A percentile compares a stretch with the other conserved stretches of the same genome.
Evolutionary conservation across 148 eudicot genomes (phyloP).

Genomic region (Bassia scoparia): DNA sequence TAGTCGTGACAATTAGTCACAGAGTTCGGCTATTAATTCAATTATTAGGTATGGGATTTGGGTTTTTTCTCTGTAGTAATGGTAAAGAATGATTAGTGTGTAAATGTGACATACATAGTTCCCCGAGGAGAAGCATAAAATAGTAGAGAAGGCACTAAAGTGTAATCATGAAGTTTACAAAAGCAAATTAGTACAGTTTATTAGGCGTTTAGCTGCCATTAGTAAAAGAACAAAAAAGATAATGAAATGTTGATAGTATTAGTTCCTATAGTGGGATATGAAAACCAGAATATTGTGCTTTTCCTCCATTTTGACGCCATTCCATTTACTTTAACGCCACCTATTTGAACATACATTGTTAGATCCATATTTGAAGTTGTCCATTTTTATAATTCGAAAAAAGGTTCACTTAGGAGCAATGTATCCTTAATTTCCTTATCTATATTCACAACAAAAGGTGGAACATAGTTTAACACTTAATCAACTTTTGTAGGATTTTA

Average conservation of each 20-base stretch:
- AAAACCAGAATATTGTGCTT: constrained; percentile 22
- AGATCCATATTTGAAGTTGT: neutral
- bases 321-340: constrained; percentile 4
- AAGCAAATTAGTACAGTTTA: constrained; percentile 24
- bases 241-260: constrained; percentile 19
- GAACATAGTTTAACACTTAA: constrained; percentile 11
- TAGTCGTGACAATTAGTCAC: no score
- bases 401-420: neutral
- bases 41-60: no score
- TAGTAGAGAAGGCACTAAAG: constrained; percentile 23
- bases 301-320: constrained; percentile 24
- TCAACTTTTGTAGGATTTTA: no score
- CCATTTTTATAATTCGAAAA: neutral
- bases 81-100: neutral
- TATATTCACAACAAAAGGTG: constrained; percentile 3
- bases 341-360: no score
- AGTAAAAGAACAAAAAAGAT: neutral
- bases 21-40: no score
- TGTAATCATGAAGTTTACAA: constrained; percentile 32
- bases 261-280: constrained; percentile 20
- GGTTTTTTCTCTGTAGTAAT: no score
- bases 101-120: constrained; percentile 15
- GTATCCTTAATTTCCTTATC: no score
- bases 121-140: constrained; percentile 20
- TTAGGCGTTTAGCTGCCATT: constrained; percentile 4